Percentiles rank a stretch among this genome's conserved stretches.
These are phyloP conservation scores for Paramarasmius palmivorus DNA, from an alignment of 1,284 basidiomycete genomes.

Conservation along the genomic window DNA sequence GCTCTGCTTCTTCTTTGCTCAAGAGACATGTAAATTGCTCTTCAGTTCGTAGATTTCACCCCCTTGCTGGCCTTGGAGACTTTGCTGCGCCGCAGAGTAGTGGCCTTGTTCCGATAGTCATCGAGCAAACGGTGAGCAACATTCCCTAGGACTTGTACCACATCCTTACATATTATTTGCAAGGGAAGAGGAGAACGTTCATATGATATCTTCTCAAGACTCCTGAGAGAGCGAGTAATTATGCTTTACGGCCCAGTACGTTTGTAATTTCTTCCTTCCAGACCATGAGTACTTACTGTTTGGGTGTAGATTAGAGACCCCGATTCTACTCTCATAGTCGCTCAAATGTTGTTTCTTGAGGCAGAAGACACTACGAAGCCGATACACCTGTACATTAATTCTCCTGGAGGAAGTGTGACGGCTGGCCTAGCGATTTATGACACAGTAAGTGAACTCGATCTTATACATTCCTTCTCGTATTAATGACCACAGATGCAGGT, in stretches of 20 bases:
- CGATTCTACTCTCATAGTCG: conserved; percentile 82
- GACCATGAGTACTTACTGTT: neutral
- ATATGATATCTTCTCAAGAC: conserved; percentile 92
- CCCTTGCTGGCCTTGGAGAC: conserved; percentile 43
- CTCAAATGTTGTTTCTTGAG: conserved; percentile 91
- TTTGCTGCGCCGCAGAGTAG: conserved; percentile 44
- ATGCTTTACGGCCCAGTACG: conserved; percentile 91
- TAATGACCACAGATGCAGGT: conserved; percentile 70
- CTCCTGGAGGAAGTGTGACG: conserved; percentile 91
- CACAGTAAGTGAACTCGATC: conserved; percentile 54
- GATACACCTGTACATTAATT: conserved; percentile 93
- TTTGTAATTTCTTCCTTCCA: conserved; percentile 14
- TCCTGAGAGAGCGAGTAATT: conserved; percentile 88
- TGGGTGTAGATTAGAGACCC: conserved; percentile 76
- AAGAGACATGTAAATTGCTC: conserved; percentile 11
- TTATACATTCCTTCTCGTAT: neutral
- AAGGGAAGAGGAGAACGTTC: conserved; percentile 91
- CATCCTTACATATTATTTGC: conserved; percentile 2
- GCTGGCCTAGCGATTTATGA: conserved; percentile 95
- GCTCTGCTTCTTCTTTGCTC: conserved; percentile 15
- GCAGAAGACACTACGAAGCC: conserved; percentile 91
- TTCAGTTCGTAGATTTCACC: conserved; percentile 44
- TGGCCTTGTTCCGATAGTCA: conserved; percentile 85
- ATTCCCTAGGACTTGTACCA: conserved; percentile 7
- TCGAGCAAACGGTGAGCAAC: conserved; percentile 82